Percentiles rank a stretch among this genome's conserved stretches.
Conservation (phyloP, 306 rosid genomes). For the Prunus armeniaca region DNA sequence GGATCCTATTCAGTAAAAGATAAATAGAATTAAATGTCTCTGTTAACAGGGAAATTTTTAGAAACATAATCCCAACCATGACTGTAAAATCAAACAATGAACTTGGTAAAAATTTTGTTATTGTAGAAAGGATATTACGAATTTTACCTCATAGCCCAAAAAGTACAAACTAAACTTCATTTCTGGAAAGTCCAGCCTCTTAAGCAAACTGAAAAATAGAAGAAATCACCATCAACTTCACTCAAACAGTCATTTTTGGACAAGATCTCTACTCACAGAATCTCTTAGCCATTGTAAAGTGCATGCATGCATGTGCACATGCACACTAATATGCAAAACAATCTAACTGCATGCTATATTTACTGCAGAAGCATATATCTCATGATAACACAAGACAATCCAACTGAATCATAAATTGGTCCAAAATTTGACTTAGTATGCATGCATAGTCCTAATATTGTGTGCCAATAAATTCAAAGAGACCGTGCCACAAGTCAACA, state of each 20-base stretch:
- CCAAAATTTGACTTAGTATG: background rate
- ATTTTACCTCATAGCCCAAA: constrained; percentile 80
- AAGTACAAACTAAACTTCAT: constrained; percentile 92
- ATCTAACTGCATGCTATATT: background rate
- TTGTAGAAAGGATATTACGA: background rate
- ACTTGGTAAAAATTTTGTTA: background rate
- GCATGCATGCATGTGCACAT: background rate
- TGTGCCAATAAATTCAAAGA: background rate
- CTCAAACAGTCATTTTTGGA: background rate
- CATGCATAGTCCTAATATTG: background rate
- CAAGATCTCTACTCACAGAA: background rate
- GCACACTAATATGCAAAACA: background rate
- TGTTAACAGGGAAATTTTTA: background rate
- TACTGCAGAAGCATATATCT: background rate
- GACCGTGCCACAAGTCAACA: background rate
- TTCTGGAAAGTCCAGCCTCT: constrained; percentile 89
- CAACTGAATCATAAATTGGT: background rate
- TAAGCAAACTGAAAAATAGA: constrained; percentile 61
- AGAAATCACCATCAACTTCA: constrained; percentile 25
- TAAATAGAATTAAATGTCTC: background rate
- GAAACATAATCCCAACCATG: background rate
- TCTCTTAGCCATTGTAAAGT: background rate
- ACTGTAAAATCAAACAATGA: constrained; percentile 4
- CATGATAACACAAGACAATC: background rate
- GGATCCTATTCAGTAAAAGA: constrained; percentile 44